A percentile compares a stretch with the other conserved stretches of the same genome.
Evolutionary conservation across 2,329 filamentous ascomycete genomes (phyloP).

Genomic region (Simplicillium sp.): DNA sequence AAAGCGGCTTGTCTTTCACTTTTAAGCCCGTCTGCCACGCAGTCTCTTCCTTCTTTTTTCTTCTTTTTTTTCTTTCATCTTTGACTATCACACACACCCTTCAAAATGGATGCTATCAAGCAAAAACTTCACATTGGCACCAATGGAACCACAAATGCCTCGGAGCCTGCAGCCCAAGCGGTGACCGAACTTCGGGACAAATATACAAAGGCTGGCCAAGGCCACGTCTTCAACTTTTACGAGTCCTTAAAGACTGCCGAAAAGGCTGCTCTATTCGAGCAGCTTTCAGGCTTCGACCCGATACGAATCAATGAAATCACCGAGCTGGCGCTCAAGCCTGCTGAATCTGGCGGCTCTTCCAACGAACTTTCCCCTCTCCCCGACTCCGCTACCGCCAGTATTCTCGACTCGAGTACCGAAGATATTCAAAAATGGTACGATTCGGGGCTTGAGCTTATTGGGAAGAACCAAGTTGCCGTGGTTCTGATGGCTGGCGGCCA

Average conservation of each 20-base stretch:
- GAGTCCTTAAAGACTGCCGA: slow-evolving; percentile 66
- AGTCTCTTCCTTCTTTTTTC: no score
- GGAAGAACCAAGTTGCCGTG: slow-evolving; percentile 69
- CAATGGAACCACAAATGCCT: slow-evolving; percentile 15
- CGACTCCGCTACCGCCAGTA: slow-evolving; percentile 75
- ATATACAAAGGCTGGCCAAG: slow-evolving; percentile 67
- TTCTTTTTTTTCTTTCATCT: no score
- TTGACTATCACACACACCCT: slow-evolving; percentile 6
- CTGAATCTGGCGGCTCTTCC: slow-evolving; percentile 47
- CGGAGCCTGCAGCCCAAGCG: slow-evolving; percentile 54
- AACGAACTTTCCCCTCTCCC: slow-evolving; percentile 75
- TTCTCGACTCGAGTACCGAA: slow-evolving; percentile 74
- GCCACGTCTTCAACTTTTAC: slow-evolving; percentile 73
- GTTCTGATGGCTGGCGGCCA: slow-evolving; percentile 97
- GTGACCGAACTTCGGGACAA: slow-evolving; percentile 61
- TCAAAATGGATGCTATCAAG: slow-evolving; percentile 35
- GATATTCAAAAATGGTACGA: slow-evolving; percentile 82
- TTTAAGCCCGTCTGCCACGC: no score
- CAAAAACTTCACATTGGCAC: slow-evolving; percentile 26
- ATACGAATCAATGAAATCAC: slow-evolving; percentile 81
- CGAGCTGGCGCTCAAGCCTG: slow-evolving; percentile 70
- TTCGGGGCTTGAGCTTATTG: slow-evolving; percentile 69
- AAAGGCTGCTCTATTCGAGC: slow-evolving; percentile 69
- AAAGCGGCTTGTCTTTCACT: no score
- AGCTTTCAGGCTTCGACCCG: slow-evolving; percentile 76